These are phyloP conservation scores for Sugiyamaella boreocaroliniensis DNA, from an alignment of 805 yeast species.

Conservation along the genomic window DNA sequence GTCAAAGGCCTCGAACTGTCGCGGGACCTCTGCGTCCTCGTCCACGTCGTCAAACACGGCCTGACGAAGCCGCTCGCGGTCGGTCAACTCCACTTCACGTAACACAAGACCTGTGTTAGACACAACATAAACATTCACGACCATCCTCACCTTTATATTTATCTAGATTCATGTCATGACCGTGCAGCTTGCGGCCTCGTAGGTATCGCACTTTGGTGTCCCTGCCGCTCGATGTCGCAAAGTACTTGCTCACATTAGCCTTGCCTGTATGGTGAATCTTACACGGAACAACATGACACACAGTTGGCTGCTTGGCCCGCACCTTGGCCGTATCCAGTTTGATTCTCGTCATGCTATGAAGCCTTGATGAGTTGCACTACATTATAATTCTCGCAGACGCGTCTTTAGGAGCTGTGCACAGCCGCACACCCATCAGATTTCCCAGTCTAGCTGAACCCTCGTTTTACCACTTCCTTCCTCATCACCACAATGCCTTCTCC, in stretches of 20 bases:
- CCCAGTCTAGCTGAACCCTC: too few relatives aligned
- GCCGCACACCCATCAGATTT: too few relatives aligned
- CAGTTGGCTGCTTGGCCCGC: slow-evolving; percentile 4
- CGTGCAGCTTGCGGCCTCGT: slow-evolving; percentile 19
- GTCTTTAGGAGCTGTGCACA: not conserved
- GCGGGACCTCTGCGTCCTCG: slow-evolving; percentile 7
- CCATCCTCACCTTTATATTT: slow-evolving; percentile 6
- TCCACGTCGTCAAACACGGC: not conserved
- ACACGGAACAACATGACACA: slow-evolving; percentile 25
- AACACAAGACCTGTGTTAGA: slow-evolving; percentile 12
- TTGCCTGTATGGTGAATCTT: slow-evolving; percentile 23
- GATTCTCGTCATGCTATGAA: not conserved
- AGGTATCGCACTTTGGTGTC: slow-evolving; percentile 10
- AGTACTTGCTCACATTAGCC: slow-evolving; percentile 21
- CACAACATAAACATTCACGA: too few relatives aligned
- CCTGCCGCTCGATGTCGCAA: slow-evolving; percentile 1
- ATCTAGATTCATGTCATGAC: slow-evolving; percentile 11
- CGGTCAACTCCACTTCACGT: slow-evolving; percentile 6
- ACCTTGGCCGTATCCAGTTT: not conserved
- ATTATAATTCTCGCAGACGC: not conserved
- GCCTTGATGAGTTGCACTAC: too few relatives aligned
- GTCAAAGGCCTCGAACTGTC: slow-evolving; percentile 5
- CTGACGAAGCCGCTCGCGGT: slow-evolving; percentile 2
- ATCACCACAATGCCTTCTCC: not conserved
- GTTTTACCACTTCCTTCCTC: not conserved